Evolutionary conservation across 768 basidiomycete species (phyloP), one percentile per base, ranked within the genome.

Genomic region (Rubroboletus satanas): DNA sequence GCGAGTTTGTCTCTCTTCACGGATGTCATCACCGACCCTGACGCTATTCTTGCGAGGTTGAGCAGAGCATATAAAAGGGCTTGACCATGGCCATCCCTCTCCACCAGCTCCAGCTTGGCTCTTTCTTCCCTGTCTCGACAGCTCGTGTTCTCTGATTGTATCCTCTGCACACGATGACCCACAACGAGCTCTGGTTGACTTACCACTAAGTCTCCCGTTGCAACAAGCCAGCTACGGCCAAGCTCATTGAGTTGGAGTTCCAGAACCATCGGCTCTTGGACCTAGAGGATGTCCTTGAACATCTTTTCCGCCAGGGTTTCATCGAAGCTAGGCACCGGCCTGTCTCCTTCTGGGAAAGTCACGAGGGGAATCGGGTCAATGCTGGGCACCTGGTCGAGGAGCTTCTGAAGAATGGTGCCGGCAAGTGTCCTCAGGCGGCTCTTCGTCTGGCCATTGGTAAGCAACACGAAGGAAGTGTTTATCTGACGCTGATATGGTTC

Each of bases 241-340:
- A 79, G 66, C 75, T 80, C 66, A 67, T 80, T 49, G 78, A 78
- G 61, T 69, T 80, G 52, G 72, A 75, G 57, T 73, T 73, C 58
- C 68, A 73, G 54, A 70, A 72, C 45, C 67, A 75, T 39, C 70
- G 70, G 54, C 67, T 80, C 21, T 41, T 60, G 43, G 78, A 77
- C 64, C 63, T 81, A 56, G 79, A 80, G 61, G 78, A 79, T 54
- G 74, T 80, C 7, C 73, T 80, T 32, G 78, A 79, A 35, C 74
- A 73, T 46, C 64, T 70, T 39, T 79, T 79, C 65, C 61, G 66
- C 51, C 75, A 77, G 53, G 79, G 79, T 35, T 79, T 75, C 55
- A 69, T 80, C 17, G 77, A 79, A 39, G 65, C 77, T 23, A 74
- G 73, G 63, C 68, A 73, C 49, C 69, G 76, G 41, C 68, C 79